Percentiles rank a stretch among this genome's conserved stretches.
Evolutionary conservation across 129 eudicot species (phyloP).

Genomic region (Calendula officinalis): DNA sequence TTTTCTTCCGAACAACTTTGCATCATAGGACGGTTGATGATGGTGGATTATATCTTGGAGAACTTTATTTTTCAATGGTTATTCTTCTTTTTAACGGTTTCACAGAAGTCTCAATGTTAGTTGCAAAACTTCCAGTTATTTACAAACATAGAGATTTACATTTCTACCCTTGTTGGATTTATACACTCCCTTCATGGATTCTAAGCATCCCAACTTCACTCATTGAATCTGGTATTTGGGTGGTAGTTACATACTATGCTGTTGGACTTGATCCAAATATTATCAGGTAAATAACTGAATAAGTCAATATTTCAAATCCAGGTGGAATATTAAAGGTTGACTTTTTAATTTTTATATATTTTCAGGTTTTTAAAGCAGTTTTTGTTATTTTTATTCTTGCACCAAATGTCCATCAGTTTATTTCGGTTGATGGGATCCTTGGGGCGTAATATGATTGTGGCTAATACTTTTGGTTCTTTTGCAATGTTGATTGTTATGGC

Average conservation of each 20-base stretch:
- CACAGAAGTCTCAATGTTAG: conserved; percentile 95
- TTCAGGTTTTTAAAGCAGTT: conserved; percentile 83
- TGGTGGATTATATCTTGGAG: conserved; percentile 87
- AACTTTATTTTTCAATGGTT: conserved; percentile 89
- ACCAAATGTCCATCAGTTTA: conserved; percentile 87
- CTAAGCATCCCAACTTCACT: conserved; percentile 91
- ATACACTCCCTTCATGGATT: conserved; percentile 92
- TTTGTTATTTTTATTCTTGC: conserved; percentile 73
- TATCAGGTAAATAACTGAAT: too few species aligned
- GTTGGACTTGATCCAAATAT: conserved; percentile 93
- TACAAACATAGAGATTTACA: conserved; percentile 97
- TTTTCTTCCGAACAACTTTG: conserved; percentile 77
- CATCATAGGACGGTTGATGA: conserved; percentile 85
- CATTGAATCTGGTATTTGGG: conserved; percentile 96
- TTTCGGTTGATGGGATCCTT: conserved; percentile 93
- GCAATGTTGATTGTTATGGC: conserved; percentile 98
- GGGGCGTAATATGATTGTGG: conserved; percentile 98
- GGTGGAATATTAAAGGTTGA: too few species aligned
- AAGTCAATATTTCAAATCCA: conserved; percentile 18
- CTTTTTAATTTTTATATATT: conserved; percentile 1
- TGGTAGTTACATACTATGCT: conserved; percentile 77
- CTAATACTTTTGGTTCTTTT: conserved; percentile 97
- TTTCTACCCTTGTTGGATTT: conserved; percentile 93
- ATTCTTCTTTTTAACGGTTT: conserved; percentile 95
- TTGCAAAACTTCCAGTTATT: conserved; percentile 85